phyloP scores from a whole-genome alignment of 2,329 filamentous ascomycete genomes.

The Colletotrichum sp. region DNA sequence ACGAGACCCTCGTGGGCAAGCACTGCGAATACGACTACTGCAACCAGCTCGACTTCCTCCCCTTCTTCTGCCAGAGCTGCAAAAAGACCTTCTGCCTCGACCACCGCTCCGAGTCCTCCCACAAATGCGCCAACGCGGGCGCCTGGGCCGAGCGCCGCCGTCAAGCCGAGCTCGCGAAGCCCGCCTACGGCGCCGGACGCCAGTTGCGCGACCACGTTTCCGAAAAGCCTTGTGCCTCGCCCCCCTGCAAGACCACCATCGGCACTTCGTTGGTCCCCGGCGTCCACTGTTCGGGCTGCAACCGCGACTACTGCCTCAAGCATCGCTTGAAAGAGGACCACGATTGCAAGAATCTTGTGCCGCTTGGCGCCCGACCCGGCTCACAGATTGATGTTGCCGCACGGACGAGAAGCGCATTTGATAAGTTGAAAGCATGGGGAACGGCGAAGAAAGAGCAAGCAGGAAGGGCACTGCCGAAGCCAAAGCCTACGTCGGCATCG shows the following conservation, averaged over 20 bases:
- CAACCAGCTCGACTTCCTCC: constrained; percentile 94
- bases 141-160: constrained; percentile 67
- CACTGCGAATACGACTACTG: constrained; percentile 94
- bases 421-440: constrained; percentile 81
- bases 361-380: constrained; percentile 53
- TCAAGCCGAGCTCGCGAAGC: constrained; percentile 56
- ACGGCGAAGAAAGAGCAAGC: constrained; percentile 72
- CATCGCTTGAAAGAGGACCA: constrained; percentile 83
- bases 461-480: constrained; percentile 63
- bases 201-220: constrained; percentile 58
- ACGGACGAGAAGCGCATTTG: constrained; percentile 75
- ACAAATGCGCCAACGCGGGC: constrained; percentile 68
- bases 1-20: constrained; percentile 84
- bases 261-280: constrained; percentile 72
- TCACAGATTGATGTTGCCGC: constrained; percentile 59
- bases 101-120: constrained; percentile 84
- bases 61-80: constrained; percentile 93
- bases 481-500: constrained; percentile 67
- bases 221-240: constrained; percentile 72
- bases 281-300: constrained; percentile 75
- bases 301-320: constrained; percentile 77
- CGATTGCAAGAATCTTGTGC: constrained; percentile 78
- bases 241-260: constrained; percentile 72
- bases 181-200: constrained; percentile 59
- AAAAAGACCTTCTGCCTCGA: constrained; percentile 87